These are phyloP conservation scores for Geotrichum australiense DNA, from an alignment of 1,139 yeast species.

Conservation along the genomic window DNA sequence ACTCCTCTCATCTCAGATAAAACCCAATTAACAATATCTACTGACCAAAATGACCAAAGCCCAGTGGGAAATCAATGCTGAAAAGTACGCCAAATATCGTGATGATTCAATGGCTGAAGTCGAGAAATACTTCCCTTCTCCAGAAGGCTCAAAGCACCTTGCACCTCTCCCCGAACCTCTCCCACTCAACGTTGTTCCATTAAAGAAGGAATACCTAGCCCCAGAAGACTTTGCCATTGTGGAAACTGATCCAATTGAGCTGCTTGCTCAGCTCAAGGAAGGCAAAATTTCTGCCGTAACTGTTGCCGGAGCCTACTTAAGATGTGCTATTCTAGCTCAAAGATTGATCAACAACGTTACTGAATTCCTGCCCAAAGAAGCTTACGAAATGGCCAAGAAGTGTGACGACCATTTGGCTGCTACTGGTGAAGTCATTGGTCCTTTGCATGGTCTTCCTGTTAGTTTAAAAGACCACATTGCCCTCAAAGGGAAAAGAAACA, in stretches of 20 bases:
- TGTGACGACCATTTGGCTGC: conserved; percentile 38
- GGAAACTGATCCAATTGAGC: conserved; percentile 28
- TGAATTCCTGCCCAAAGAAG: conserved; percentile 32
- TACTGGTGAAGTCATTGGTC: conserved; percentile 41
- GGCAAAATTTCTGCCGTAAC: conserved; percentile 41
- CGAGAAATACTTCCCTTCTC: conserved; percentile 26
- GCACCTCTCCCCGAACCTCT: conserved; percentile 24
- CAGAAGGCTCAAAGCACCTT: conserved; percentile 22
- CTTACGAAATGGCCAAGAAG: conserved; percentile 37
- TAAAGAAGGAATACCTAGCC: conserved; percentile 24
- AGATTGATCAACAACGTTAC: conserved; percentile 41
- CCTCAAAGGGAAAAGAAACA: conserved; percentile 40
- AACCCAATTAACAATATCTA: too few relatives aligned
- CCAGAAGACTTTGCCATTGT: conserved; percentile 27
- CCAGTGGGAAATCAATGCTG: conserved; percentile 11
- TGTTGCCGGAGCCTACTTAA: conserved; percentile 46
- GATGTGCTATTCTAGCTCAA: conserved; percentile 53
- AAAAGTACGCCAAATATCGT: conserved; percentile 19
- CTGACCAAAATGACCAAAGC: conserved; percentile 14
- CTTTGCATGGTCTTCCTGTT: conserved; percentile 48
- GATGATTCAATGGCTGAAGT: conserved; percentile 28
- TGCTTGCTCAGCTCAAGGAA: conserved; percentile 37
- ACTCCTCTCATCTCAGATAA: too few relatives aligned
- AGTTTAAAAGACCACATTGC: conserved; percentile 47
- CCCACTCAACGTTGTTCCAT: conserved; percentile 27